Base-by-base conservation (phyloP, 805 yeast species). In the Candida anglica region DNA sequence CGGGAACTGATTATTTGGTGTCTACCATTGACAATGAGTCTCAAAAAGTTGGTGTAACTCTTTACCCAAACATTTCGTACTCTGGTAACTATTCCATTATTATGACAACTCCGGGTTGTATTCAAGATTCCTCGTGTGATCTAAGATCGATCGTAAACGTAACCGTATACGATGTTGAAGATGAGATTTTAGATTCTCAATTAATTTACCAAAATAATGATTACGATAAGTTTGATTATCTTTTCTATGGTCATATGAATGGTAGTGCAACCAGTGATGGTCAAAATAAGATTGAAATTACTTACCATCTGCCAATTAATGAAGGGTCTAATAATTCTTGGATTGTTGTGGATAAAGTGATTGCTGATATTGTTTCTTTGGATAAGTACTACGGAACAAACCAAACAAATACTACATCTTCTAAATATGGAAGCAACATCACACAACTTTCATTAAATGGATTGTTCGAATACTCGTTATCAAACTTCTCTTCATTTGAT, bases 81-180 rank as follows among this genome's bases (percentile, higher is more conserved):
- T 67, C 86, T 0, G 97, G 97, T 7, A 68, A 77, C 39, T 93
- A 87, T 55, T 66, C 86, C 0, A 67, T 93, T 16, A 63, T 76
- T 33, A 47, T 89, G 32, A 81, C 76, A 47, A 93, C 98, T 0
- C 96, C 96, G 0, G 98, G 98, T 0, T 93, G 98, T 61, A 34
- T 55, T 1, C 53, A 46, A 3, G 95, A 85, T 52, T 58, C 63
- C 32, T 71, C 93, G 0, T 93, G 98, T 59, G 44, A 53, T 15
- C 38, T 61, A 15, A 73, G 98, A 52, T 91, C 95, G 8, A 71
- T 76, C 17, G 91, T 86, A 3, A 86, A 86, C 46, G 96, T 81
- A 0, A 72, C 94, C 0, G 64, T 89, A 2, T 63, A 57, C 41
- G 73, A 74, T 24, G 69, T 68, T 7, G 64, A 71, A 20, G 75